Evolutionary conservation across 2,329 filamentous ascomycete genomes (phyloP).

Genomic region (Rutstroemia sydowiana): DNA sequence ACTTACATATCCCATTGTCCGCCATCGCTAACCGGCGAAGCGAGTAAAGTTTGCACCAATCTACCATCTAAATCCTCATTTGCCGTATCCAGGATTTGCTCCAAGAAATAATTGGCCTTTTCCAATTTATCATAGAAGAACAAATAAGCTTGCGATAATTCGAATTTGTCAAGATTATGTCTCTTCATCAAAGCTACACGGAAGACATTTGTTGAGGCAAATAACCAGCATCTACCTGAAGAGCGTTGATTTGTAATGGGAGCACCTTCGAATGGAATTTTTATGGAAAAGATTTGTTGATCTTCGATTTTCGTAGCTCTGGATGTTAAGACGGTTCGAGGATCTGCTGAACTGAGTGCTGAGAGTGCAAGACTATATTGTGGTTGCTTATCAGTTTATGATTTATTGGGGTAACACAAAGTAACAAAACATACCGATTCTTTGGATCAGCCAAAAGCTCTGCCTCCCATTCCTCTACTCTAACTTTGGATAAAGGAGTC

Average conservation of each 20-base stretch:
- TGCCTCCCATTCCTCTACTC: conserved; percentile 52
- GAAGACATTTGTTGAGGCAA: conserved; percentile 86
- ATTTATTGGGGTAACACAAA: background rate
- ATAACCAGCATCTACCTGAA: conserved; percentile 85
- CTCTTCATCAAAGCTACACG: conserved; percentile 81
- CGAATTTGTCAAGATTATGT: conserved; percentile 69
- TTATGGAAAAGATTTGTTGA: conserved; percentile 75
- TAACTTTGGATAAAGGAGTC: conserved; percentile 40
- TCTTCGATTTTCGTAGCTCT: conserved; percentile 57
- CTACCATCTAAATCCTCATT: conserved; percentile 64
- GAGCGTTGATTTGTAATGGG: conserved; percentile 80
- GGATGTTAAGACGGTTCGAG: conserved; percentile 58
- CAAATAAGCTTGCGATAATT: conserved; percentile 80
- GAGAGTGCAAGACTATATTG: conserved; percentile 60
- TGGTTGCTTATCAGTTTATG: background rate
- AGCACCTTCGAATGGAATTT: conserved; percentile 71
- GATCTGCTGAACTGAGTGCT: conserved; percentile 61
- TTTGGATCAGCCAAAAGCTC: conserved; percentile 56
- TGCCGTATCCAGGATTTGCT: conserved; percentile 71
- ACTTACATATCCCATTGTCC: conserved; percentile 76
- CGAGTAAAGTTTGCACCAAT: conserved; percentile 62
- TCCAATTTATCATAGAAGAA: conserved; percentile 95
- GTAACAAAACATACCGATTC: conserved; percentile 42
- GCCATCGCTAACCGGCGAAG: conserved; percentile 66
- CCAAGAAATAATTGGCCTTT: conserved; percentile 84